phyloP scores from a whole-genome alignment of 1,284 basidiomycete species.

The Schizophyllum commune region DNA sequence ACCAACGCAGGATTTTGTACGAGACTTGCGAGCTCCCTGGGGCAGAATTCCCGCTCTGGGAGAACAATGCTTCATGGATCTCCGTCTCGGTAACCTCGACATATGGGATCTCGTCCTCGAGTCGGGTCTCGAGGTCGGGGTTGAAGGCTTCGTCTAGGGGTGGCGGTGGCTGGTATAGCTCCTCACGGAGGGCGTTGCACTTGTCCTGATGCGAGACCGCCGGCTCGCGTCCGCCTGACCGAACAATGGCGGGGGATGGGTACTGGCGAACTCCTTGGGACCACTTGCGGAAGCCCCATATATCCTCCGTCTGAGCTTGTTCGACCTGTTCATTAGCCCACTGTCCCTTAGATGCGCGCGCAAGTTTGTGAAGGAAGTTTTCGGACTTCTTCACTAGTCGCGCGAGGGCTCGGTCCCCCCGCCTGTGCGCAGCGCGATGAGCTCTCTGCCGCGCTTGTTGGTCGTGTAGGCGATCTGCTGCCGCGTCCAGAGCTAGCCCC shows the following conservation, averaged over 20 bases:
- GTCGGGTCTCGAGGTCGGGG: slow-evolving; percentile 5
- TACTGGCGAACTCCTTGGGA: slow-evolving; percentile 12
- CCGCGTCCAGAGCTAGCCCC: slow-evolving; percentile 6
- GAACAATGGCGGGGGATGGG: slow-evolving; percentile 10
- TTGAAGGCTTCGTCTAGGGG: slow-evolving; percentile 5
- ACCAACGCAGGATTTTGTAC: slow-evolving; percentile 13
- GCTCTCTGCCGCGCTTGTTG: neutral
- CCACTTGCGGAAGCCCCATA: slow-evolving; percentile 13
- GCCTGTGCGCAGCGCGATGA: too few species aligned
- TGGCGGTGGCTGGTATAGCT: slow-evolving; percentile 17
- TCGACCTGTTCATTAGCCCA: slow-evolving; percentile 11
- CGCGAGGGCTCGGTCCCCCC: too few species aligned
- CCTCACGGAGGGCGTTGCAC: slow-evolving; percentile 15
- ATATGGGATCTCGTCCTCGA: slow-evolving; percentile 8
- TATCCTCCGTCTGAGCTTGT: slow-evolving; percentile 8
- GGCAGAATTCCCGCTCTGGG: slow-evolving; percentile 8
- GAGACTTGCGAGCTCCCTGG: slow-evolving; percentile 13
- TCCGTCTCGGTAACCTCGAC: slow-evolving; percentile 11
- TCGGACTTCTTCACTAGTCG: neutral
- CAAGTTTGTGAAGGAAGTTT: slow-evolving; percentile 9
- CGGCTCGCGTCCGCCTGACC: neutral
- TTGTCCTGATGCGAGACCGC: slow-evolving; percentile 16
- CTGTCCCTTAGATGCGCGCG: slow-evolving; percentile 6
- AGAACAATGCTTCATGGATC: slow-evolving; percentile 9
- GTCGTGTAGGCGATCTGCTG: neutral